Base-by-base conservation (phyloP, 2,329 filamentous ascomycete genomes). In the Teratosphaeria destructans region DNA sequence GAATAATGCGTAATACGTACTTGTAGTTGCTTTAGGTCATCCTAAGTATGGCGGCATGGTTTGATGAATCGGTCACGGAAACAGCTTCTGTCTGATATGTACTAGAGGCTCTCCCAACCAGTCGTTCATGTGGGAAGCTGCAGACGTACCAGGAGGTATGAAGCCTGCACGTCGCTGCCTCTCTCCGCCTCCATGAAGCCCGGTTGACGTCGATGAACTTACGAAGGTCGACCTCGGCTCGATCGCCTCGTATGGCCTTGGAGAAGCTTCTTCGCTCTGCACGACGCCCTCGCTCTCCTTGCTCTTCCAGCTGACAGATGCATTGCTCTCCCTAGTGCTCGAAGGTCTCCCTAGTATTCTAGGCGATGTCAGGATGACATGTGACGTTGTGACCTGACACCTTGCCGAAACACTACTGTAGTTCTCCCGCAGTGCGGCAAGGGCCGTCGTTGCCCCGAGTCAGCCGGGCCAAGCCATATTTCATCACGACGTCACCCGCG, bases 1-100 rank as follows among this genome's bases (percentile, higher is more conserved):
- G n/a, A 11, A 32, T 58, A 58, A 58, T 58, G 56, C 47, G 26
- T 58, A 58, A 54, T 58, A 27, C 49, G 39, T 58, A 58, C 43
- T 49, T 49, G 43, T 49, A 23, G n/a, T 39, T 58, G 56, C 47
- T 53, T 35, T 58, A 35, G 55, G 55, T 57, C 11, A 19, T 52
- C 19, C n/a, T 47, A 5, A 54, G 32, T 54, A 26, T 32, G 29
- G 14, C 11, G 43, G 43, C 43, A 49, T 49, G 7, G n/a, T 23
- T 23, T 19, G 11, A 49, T 49, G 8, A n/a, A 49, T 10, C 8
- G 43, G 19, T 43, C 37, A 43, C 16, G 11, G 16, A n/a, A 43
- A 23, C 5, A 43, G 11, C 37, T 10, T 32, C 29, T 32, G 29
- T 32, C 29, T 32, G 4, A 5, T 32, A 32, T 32, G 29, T 7